phyloP scores from a whole-genome alignment of 2,329 filamentous ascomycete genomes.

The Monosporascus sp. region DNA sequence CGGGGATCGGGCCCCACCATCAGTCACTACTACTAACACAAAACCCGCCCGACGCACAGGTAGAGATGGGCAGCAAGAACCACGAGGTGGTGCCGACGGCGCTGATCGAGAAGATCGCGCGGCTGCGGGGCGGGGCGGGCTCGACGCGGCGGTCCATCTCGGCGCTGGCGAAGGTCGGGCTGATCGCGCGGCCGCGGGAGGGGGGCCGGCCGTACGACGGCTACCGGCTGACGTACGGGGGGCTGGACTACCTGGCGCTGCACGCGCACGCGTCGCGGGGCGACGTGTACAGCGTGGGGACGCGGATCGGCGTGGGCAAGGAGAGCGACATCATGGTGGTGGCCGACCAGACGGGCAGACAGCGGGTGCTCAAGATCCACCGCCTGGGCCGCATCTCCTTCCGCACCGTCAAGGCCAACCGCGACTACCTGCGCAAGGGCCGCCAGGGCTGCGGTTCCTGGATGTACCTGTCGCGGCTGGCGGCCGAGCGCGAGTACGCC shows the following conservation, averaged over 20 bases:
- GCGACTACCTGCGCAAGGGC: constrained; percentile 84
- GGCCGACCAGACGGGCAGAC: constrained; percentile 69
- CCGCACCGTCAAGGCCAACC: constrained; percentile 89
- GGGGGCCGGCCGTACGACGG: constrained; percentile 64
- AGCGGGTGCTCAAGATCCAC: constrained; percentile 91
- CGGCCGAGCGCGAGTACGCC: constrained; percentile 88
- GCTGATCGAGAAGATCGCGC: constrained; percentile 78
- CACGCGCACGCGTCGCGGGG: constrained; percentile 79
- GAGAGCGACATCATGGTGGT: constrained; percentile 97
- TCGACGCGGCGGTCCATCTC: constrained; percentile 86
- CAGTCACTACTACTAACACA: constrained; percentile 23
- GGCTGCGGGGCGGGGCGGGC: constrained; percentile 69
- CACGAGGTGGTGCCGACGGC: constrained; percentile 94
- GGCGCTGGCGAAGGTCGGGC: constrained; percentile 80
- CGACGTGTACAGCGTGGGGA: constrained; percentile 85
- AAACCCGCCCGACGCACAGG: constrained; percentile 47
- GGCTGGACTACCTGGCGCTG: constrained; percentile 93
- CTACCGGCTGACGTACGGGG: constrained; percentile 93
- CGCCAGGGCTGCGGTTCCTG: constrained; percentile 66
- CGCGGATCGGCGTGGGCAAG: constrained; percentile 92
- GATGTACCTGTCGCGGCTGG: constrained; percentile 96
- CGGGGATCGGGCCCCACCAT: constrained; percentile 13
- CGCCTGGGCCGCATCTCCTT: constrained; percentile 93
- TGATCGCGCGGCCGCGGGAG: constrained; percentile 91
- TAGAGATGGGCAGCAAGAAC: constrained; percentile 90